phyloP scores from a whole-genome alignment of 2,329 filamentous ascomycete species.

The Cercospora zeina region DNA sequence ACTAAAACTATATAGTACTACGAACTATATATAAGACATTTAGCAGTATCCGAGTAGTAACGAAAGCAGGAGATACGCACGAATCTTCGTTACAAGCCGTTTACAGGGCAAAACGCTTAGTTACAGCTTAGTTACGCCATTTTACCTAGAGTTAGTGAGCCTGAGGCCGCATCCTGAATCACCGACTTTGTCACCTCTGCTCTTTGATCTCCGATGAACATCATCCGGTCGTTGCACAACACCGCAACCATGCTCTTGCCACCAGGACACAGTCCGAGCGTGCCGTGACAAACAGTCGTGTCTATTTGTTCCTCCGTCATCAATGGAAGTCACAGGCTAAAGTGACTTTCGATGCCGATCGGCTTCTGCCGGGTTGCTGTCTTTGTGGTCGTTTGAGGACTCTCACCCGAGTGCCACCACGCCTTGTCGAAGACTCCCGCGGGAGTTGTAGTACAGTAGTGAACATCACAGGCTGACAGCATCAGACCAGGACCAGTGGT shows the following conservation, averaged over 20 bases:
- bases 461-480: neutral
- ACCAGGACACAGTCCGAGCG: neutral
- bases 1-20: too few relatives aligned
- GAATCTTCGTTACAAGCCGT: too few relatives aligned
- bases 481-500: neutral
- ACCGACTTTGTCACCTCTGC: neutral
- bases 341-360: slow-evolving; percentile 4
- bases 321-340: neutral
- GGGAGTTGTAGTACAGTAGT: too few relatives aligned
- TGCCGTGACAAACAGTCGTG: neutral
- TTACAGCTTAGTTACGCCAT: too few relatives aligned
- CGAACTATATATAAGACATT: too few relatives aligned
- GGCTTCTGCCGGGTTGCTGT: slow-evolving; percentile 8
- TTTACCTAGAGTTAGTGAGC: too few relatives aligned
- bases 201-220: neutral
- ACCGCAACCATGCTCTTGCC: neutral
- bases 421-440: neutral
- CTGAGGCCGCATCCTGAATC: slow-evolving; percentile 1
- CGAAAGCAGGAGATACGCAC: too few relatives aligned
- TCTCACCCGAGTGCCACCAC: neutral
- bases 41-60: too few relatives aligned
- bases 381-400: neutral
- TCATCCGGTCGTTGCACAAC: neutral
- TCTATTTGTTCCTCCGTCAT: neutral
- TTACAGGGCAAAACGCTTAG: too few relatives aligned